Evolutionary conservation across 140 eudicot genomes (phyloP), one percentile per base, ranked within the genome.

Genomic region (Bidens hawaiensis): DNA sequence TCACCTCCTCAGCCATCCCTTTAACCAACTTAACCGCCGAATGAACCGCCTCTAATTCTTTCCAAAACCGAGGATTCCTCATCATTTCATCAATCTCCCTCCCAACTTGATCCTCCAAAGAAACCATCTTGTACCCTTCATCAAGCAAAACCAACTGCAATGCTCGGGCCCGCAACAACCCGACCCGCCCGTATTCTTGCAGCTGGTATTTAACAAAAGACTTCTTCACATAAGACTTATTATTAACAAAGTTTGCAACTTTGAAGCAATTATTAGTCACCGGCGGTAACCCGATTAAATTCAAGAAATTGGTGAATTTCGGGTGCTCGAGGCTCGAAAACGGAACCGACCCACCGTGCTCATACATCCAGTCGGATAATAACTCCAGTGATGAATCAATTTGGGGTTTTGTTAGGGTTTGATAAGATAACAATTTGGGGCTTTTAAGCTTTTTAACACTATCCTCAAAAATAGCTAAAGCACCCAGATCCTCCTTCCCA

Each of bases 311-410:
- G 55, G 62, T 85, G 33, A 89, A 89, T 49, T 85, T 85, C 1
- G 97, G 95, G 36, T 88, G 96, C 52, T 88, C 96, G 7, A 88
- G 69, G 63, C 81, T 69, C 10, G 96, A 77, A 73, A 88, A 61
- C 0, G 96, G 82, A 48, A 88, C 77, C 0, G 87, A 79, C 52
- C 96, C 94, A 68, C 90, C 79, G 70, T 82, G 75, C 25, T 88
- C 96, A 61, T 75, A 88, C 22, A 78, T n/a, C n/a, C n/a, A n/a
- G n/a, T n/a, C n/a, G n/a, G n/a, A n/a, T n/a, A n/a, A n/a, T n/a
- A n/a, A n/a, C n/a, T n/a, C n/a, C n/a, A n/a, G n/a, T n/a, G n/a
- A n/a, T n/a, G n/a, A n/a, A n/a, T n/a, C n/a, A n/a, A n/a, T n/a
- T n/a, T n/a, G n/a, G n/a, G n/a, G n/a, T n/a, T n/a, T n/a, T n/a